Conservation (phyloP, 208 protist species). For the Leishmania turanica region DNA sequence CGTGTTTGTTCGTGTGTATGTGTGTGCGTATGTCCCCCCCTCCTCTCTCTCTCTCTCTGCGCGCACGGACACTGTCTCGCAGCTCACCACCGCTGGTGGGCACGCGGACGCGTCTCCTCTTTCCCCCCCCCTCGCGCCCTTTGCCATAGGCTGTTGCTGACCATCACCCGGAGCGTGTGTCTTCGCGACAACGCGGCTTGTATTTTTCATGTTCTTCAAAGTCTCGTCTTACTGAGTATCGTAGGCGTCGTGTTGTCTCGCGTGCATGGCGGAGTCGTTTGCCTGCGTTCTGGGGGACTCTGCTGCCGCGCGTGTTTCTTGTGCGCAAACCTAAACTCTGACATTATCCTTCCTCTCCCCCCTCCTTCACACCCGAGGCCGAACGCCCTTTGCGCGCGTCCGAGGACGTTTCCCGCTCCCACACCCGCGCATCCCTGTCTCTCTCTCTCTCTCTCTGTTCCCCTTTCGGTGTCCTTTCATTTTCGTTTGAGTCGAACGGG, state of each 20-base stretch:
- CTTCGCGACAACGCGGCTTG: too few species aligned
- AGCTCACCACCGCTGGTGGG: background rate
- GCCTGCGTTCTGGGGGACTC: background rate
- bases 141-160: background rate
- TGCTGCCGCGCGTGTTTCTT: background rate
- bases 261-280: background rate
- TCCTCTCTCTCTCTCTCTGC: background rate
- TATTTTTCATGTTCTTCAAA: background rate
- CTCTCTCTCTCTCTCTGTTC: background rate
- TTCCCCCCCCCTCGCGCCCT: background rate
- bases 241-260: background rate
- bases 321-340: background rate
- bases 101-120: background rate
- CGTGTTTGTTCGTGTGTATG: background rate
- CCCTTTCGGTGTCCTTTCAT: background rate
- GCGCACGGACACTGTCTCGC: background rate
- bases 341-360: background rate
- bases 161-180: too few species aligned
- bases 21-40: background rate
- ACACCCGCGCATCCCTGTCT: background rate
- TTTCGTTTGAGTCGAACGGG: background rate
- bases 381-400: background rate
- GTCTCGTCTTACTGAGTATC: background rate
- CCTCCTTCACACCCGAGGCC: background rate
- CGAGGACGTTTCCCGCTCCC: background rate